Base-by-base conservation (phyloP, 768 basidiomycete genomes). In the Mrakia blollopis region DNA sequence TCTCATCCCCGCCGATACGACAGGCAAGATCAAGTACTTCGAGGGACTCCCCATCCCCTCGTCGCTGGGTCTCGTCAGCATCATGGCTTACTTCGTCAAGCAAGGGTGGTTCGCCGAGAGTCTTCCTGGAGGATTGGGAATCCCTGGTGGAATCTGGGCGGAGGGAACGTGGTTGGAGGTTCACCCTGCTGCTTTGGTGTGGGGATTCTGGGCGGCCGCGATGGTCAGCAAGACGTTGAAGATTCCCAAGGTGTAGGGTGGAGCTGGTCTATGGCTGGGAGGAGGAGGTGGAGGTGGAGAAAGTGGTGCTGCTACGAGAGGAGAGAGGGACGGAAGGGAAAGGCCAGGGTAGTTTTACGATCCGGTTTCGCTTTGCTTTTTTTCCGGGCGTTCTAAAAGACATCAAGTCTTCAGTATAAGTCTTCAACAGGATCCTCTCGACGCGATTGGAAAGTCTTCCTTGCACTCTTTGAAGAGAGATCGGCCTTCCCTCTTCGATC, bases 31-130 rank as follows among this genome's bases (percentile, higher is more conserved):
- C 23, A 90, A 90, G 81, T 98, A 95, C 86, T 99, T 98, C 83
- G 97, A 98, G 85, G 97, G 97, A 8, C 88, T 99, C 30, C 97
- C 97, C 35, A 98, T 99, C 78, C 97, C 97, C 2, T 92, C 92
- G 0, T 92, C 92, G 16, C 87, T 99, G 65, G 87, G 82, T 16
- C 87, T 99, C 74, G 94, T 97, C 75, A 88, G 85, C 28, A 80
- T 92, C 39, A 85, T 98, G 83, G 90, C 90, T 41, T 91, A 89
- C 81, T 96, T 92, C 92, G 88, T 89, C 57, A 89, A 88, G 80
- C 87, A 89, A 70, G 94, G 92, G 18, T 94, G 92, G 92, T 21
- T 88, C 88, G n/a, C 82, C 90, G 47, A 90, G 88, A 10, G 81
- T 92, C 21, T 93, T n/a, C 65, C 65, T 13, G 91, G 68, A n/a